Base-by-base conservation (phyloP, 352 stramenopile species). In the Thalassiosira hispida region DNA sequence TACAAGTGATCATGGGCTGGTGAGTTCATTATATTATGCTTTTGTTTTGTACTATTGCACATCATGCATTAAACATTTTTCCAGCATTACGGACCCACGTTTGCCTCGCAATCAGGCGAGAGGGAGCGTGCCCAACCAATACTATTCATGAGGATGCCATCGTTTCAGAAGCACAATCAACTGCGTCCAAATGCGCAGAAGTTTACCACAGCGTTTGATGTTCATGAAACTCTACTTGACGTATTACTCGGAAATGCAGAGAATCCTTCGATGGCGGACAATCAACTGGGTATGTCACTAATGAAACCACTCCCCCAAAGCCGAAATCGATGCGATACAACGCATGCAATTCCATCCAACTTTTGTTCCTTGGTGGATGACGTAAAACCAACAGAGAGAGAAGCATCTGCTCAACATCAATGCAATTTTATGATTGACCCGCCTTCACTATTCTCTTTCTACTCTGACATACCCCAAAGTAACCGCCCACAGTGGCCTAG, bases 371-470 rank as follows among this genome's bases (percentile, higher is more conserved):
- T 73, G 11, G 1, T 74, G 4, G 0, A 46, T n/a, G 27, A 61
- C 22, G 16, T 12, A 1, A 47, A 60, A 9, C 31, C 3, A 38
- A 3, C 31, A 38, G 8, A 38, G 8, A 38, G 3, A 8, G 3
- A 38, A 38, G 31, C 8, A 9, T 38, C 31, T 38, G 3, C 31
- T 46, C 20, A 53, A 20, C 11, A 77, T 31, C 22, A 51, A 53
- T 76, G 59, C 31, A 27, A 35, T 22, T 71, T 75, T 31, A 76
- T 81, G 56, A 25, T 42, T 27, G 59, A 70, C 40, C 72, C 77
- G 3, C 80, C 84, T 18, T 88, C 80, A n/a, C 63, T 88, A 38
- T 60, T 87, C 18, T 88, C 80, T 6, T 90, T 83, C 69, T 90
- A 83, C 42, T 77, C 84, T 11, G 77, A 90, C 55, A 90, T 90